phyloP scores from a whole-genome alignment of 116 monocot genomes.

The Papilionanthe hybrid region DNA sequence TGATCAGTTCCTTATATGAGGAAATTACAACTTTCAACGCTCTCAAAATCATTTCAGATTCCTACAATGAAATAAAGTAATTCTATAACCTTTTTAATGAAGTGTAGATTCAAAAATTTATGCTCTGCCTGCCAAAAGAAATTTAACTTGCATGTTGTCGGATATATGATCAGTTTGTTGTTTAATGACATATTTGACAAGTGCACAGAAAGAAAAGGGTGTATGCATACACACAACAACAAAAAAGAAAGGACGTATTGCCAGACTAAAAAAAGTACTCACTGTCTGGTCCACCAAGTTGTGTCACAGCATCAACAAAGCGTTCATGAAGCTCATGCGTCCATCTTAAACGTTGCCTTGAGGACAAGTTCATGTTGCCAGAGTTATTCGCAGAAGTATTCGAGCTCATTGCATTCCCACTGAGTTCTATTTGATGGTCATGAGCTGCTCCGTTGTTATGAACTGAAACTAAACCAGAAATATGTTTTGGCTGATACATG shows the following conservation, averaged over 20 bases:
- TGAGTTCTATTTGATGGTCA: conserved; percentile 23
- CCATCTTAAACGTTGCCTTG: conserved; percentile 54
- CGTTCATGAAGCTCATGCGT: conserved; percentile 61
- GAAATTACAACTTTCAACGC: background rate
- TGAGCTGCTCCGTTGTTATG: conserved; percentile 14
- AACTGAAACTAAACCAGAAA: conserved; percentile 19
- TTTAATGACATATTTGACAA: too few species aligned
- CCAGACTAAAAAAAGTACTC: conserved; percentile 16
- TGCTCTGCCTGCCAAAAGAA: background rate
- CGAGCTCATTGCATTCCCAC: conserved; percentile 20
- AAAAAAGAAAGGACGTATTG: background rate
- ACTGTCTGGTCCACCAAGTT: conserved; percentile 66
- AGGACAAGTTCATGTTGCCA: conserved; percentile 23
- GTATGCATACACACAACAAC: background rate
- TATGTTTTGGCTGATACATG: conserved; percentile 47
- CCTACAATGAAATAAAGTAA: background rate
- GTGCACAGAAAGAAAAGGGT: too few species aligned
- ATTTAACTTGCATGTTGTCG: background rate
- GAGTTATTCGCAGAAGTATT: conserved; percentile 17
- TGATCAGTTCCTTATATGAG: background rate
- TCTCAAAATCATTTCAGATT: background rate
- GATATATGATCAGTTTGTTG: background rate
- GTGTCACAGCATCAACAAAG: conserved; percentile 56
- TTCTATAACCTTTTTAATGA: background rate
- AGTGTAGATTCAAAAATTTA: background rate